phyloP scores from a whole-genome alignment of 1,284 basidiomycete species.

The Puccinia coronata region DNA sequence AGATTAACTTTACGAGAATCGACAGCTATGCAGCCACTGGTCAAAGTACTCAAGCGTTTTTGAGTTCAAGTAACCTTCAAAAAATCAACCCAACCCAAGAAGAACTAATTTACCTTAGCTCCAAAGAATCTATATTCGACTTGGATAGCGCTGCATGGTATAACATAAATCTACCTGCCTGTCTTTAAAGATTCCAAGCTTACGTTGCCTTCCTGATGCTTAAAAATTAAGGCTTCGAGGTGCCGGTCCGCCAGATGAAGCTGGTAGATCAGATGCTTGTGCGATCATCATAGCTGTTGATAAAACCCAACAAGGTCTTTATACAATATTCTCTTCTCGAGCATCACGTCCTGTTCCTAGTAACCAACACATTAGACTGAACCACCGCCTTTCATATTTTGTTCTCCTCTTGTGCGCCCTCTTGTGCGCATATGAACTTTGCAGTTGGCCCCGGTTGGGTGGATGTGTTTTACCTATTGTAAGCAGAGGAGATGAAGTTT shows the following conservation, averaged over 20 bases:
- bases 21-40: neutral
- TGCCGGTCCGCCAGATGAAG: slow-evolving; percentile 16
- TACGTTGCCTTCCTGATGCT: neutral
- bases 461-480: slow-evolving; percentile 47
- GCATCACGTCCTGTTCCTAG: no score
- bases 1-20: slow-evolving; percentile 9
- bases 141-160: neutral
- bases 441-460: slow-evolving; percentile 42
- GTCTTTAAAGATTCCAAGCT: neutral
- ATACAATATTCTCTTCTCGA: no score
- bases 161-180: neutral
- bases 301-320: slow-evolving; percentile 41
- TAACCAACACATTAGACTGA: no score
- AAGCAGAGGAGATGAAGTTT: neutral
- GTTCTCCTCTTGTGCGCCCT: no score
- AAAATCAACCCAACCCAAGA: neutral
- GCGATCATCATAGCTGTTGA: slow-evolving; percentile 36
- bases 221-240: slow-evolving; percentile 37
- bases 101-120: slow-evolving; percentile 26
- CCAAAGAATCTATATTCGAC: slow-evolving; percentile 15
- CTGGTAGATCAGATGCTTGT: slow-evolving; percentile 18
- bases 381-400: neutral
- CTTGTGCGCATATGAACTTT: no score
- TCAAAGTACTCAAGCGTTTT: neutral
- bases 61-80: neutral